Percentiles rank a stretch among this genome's conserved stretches.
Evolutionary conservation across 2,329 filamentous ascomycete genomes (phyloP).

Genomic region (Penicillium digitatum): DNA sequence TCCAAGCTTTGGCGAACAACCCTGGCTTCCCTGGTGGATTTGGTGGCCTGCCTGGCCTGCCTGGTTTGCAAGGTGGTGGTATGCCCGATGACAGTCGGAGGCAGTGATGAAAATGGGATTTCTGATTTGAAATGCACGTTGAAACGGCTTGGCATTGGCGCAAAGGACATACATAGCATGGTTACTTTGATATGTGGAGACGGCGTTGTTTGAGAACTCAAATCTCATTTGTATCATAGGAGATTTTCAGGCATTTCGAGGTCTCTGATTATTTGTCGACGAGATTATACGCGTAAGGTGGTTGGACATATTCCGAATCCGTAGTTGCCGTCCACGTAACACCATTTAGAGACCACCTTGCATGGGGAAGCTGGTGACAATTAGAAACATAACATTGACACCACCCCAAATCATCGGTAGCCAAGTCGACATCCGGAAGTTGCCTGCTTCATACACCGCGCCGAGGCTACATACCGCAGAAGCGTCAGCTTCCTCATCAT

Average conservation of each 20-base stretch:
- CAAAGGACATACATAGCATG: constrained; percentile 18
- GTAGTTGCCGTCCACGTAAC: background rate
- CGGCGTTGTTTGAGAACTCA: constrained; percentile 17
- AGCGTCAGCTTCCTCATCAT: background rate
- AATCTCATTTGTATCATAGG: constrained; percentile 18
- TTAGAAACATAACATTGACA: constrained; percentile 75
- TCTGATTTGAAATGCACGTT: constrained; percentile 5
- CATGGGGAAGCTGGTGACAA: constrained; percentile 88
- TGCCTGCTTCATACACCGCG: constrained; percentile 74
- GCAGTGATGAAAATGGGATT: constrained; percentile 31
- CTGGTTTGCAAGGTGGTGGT: constrained; percentile 35
- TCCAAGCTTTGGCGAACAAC: constrained; percentile 39
- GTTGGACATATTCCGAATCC: background rate
- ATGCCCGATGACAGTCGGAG: constrained; percentile 53
- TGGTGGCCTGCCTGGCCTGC: constrained; percentile 33
- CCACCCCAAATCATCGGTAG: constrained; percentile 84
- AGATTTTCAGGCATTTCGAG: constrained; percentile 3
- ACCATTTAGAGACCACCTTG: constrained; percentile 71
- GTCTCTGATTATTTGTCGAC: background rate
- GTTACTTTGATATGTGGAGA: constrained; percentile 7
- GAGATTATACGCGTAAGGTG: background rate
- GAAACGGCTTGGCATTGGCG: constrained; percentile 16
- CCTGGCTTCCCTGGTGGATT: constrained; percentile 31
- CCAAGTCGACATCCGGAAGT: constrained; percentile 91
- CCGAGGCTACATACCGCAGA: constrained; percentile 56